Evolutionary conservation across 2,329 filamentous ascomycete species (phyloP).

Genomic region (Alternaria rosae): DNA sequence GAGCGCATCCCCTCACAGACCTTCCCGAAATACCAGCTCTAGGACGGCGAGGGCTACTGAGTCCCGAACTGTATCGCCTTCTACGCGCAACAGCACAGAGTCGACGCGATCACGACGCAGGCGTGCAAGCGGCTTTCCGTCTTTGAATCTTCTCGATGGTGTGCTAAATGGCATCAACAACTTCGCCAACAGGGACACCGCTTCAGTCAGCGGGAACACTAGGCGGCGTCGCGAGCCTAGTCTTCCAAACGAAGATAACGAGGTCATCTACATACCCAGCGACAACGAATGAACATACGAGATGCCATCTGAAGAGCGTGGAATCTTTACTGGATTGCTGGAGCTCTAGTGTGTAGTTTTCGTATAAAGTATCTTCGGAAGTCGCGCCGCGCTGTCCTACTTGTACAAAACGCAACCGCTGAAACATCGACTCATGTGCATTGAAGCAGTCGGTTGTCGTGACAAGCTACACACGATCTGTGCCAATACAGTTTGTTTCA

Average conservation of each 20-base stretch:
- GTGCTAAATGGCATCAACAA: not conserved
- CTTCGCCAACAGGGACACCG: not conserved
- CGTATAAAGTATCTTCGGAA: not conserved
- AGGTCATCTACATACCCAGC: not conserved
- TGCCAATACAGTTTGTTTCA: not conserved
- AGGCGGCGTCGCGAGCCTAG: not conserved
- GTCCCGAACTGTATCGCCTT: not conserved
- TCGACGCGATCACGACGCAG: not conserved
- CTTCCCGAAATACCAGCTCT: not conserved
- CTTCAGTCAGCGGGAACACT: not conserved
- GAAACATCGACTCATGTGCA: not conserved
- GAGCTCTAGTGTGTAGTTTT: too few species aligned
- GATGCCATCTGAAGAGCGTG: not conserved
- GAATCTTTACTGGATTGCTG: not conserved
- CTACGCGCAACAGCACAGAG: not conserved
- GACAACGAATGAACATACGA: not conserved
- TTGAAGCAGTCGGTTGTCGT: not conserved
- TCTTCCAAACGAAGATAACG: not conserved
- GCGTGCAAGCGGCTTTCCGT: accelerated
- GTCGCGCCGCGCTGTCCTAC: not conserved
- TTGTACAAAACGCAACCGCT: not conserved
- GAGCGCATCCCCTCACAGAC: not conserved
- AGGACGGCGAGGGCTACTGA: not conserved
- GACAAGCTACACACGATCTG: not conserved
- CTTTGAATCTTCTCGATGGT: not conserved